Base-by-base conservation (phyloP, 352 stramenopile species). In the Aphanomyces astaci region DNA sequence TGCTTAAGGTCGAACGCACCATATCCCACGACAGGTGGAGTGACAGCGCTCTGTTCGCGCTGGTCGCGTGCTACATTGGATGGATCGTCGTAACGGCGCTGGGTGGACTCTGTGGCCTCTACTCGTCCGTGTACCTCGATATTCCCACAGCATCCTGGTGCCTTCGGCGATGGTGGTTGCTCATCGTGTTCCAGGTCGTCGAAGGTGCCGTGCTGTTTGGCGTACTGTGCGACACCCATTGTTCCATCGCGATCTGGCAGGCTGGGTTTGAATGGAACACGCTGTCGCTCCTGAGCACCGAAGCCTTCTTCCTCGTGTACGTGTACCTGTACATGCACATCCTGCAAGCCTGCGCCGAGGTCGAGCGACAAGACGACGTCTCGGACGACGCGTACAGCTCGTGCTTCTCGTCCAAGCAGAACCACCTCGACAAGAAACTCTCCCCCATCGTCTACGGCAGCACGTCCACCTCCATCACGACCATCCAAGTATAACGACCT, bases 241-340 rank as follows among this genome's bases (percentile, higher is more conserved):
- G 48, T 22, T 68, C 39, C 11, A n/a, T 19, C 46, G 27, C 4
- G 43, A 54, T 27, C 24, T 27, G 22, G 9, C 43, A 33, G 27
- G 39, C 19, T 31, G 36, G 32, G 31, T 52, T 68, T 43, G 51
- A n/a, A n/a, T 3, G 27, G n/a, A 59, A 68, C 15, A 68, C 62
- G 3, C 22, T 59, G 1, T 24, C 62, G 3, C 24, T 68, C 15
- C 24, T 68, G 5, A n/a, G 4, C 39, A 68, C 49, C 17, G 40
- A 68, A 52, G n/a, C 27, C 19, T 30, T 59, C 22, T 68, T 68
- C 19, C 24, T 68, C 43, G 43, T 48, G 43, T 68, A 59, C 48
- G 55, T 68, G 19, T 48, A 46, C 22, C 7, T 45, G 4, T 68
- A 68, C 62, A 68, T 68, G 22, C 62, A 68, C 39, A 33, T 68